Base-by-base conservation (phyloP, 495 filamentous ascomycete genomes). In the Aspergillus heteromorphus region DNA sequence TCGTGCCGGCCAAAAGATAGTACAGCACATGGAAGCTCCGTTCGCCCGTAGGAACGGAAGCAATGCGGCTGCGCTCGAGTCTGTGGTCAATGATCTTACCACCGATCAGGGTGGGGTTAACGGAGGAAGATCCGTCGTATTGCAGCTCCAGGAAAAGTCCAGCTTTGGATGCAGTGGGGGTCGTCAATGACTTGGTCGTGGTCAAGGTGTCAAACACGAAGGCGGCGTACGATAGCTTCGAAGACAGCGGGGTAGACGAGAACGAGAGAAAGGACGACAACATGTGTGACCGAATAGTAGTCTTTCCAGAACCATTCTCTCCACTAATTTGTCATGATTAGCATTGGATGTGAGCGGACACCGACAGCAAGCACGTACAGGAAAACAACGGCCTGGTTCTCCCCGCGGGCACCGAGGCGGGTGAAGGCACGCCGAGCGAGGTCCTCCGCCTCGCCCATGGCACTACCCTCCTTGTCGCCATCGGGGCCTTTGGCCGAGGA, bases 181-280 rank as follows among this genome's bases (percentile, higher is more conserved):
- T 96, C 6, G 92, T 96, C 17, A 89, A 80, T 16, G 92, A 95
- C 75, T 98, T 98, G n/a, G 92, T 98, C 6, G 93, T 96, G 4
- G 93, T 98, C 38, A 98, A 79, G 6, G 91, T 87, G 67, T 98
- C 93, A 68, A 97, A 97, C 20, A 97, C 81, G 66, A 95, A 98
- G 11, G 91, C 85, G 30, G 93, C 92, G 31, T 92, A 88, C 2
- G 91, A 96, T 19, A 97, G 77, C 68, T 96, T 98, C 53, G 84
- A 86, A 2, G 92, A 97, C 4, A 98, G 73, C 1, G 93, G 93
- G 7, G 93, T 97, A 0, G 91, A 88, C 11, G 91, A 93, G 61
- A 87, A 92, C 53, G 84, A 86, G 2, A 98, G 77, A 43, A 97
- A 80, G 14, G 91, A 81, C 9, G 89, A 87, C 23, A 97, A 74